Conservation (phyloP, 805 yeast genomes). For the Naumovozyma dairenensis region DNA sequence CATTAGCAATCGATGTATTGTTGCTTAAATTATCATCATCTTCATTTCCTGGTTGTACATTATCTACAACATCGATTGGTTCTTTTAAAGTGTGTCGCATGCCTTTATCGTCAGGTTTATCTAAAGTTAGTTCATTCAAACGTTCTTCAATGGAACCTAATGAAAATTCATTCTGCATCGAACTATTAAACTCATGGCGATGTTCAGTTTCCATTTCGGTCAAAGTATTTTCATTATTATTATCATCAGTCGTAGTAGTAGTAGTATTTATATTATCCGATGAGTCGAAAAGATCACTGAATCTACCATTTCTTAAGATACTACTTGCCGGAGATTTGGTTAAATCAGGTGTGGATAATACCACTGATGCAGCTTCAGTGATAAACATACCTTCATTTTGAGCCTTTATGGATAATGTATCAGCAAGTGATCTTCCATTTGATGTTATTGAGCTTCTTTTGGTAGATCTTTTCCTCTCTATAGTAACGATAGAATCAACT, state of each 20-base stretch:
- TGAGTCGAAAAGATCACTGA: conserved; percentile 22
- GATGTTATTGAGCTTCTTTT: conserved; percentile 34
- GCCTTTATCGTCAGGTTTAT: conserved; percentile 3
- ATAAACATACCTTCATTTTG: conserved; percentile 42
- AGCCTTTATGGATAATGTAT: conserved; percentile 31
- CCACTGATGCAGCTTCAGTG: conserved; percentile 26
- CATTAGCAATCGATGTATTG: too few relatives aligned
- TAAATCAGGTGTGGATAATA: conserved; percentile 29
- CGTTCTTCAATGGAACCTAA: conserved; percentile 24
- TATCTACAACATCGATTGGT: background rate
- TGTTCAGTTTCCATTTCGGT: background rate
- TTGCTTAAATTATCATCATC: background rate
- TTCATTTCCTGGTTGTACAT: background rate
- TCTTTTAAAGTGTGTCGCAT: too few relatives aligned
- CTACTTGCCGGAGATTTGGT: conserved; percentile 31
- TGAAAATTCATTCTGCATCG: conserved; percentile 8
- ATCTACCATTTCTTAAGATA: conserved; percentile 28
- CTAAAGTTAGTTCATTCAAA: conserved; percentile 16
- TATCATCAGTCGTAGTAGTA: background rate
- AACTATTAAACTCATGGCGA: background rate
- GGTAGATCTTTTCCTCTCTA: conserved; percentile 60
- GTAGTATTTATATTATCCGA: background rate
- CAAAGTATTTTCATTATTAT: background rate
- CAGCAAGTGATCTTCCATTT: conserved; percentile 22
- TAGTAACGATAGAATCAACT: conserved; percentile 61